A percentile compares a stretch with the other conserved stretches of the same genome.
phyloP scores from a whole-genome alignment of 352 stramenopile species.

The Aphanomyces stellatus region DNA sequence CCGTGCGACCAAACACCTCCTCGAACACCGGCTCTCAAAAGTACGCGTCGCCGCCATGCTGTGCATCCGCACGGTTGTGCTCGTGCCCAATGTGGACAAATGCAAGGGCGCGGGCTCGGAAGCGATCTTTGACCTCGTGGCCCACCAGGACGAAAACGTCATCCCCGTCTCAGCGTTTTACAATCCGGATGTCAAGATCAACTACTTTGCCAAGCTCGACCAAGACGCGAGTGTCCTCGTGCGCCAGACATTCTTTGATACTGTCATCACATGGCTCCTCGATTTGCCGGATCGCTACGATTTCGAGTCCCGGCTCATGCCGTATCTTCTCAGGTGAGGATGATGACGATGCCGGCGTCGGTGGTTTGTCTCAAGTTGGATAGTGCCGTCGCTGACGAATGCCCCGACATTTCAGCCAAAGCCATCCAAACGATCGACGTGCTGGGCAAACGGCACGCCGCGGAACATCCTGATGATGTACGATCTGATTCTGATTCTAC shows the following conservation, averaged over 20 bases:
- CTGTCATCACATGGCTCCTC: constrained; percentile 86
- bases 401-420: constrained; percentile 29
- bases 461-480: constrained; percentile 47
- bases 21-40: constrained; percentile 85
- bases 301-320: constrained; percentile 89
- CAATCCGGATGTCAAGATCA: constrained; percentile 79
- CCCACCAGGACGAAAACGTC: constrained; percentile 93
- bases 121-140: constrained; percentile 91
- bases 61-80: constrained; percentile 73
- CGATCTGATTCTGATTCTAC: neutral
- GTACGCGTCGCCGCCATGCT: constrained; percentile 83
- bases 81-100: constrained; percentile 83
- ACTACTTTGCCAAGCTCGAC: constrained; percentile 89
- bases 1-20: constrained; percentile 62
- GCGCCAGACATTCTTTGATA: constrained; percentile 70
- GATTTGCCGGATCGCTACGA: constrained; percentile 91
- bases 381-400: constrained; percentile 75
- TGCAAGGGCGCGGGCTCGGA: constrained; percentile 91
- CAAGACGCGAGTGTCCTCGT: constrained; percentile 80
- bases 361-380: neutral
- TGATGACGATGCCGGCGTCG: neutral
- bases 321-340: constrained; percentile 79
- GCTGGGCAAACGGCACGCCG: constrained; percentile 48
- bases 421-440: constrained; percentile 70
- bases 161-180: constrained; percentile 93